phyloP scores from a whole-genome alignment of 176 grass and related monocot species.

The Zizania latifolia region DNA sequence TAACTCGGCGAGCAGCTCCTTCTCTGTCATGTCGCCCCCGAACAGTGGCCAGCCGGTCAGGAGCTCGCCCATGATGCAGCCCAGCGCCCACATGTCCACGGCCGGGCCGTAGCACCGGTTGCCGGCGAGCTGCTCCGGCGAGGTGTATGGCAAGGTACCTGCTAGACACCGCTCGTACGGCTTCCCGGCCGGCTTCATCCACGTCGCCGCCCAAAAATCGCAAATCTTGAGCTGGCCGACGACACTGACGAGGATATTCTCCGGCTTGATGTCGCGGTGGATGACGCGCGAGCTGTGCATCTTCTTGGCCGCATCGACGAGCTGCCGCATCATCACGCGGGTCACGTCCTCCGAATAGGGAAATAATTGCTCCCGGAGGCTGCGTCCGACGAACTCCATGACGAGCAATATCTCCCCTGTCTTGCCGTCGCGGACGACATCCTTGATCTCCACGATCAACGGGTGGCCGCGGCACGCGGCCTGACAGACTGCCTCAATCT shows the following conservation, averaged over 20 bases:
- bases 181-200: not conserved
- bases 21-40: too few relatives aligned
- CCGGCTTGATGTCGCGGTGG: constrained; percentile 32
- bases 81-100: too few relatives aligned
- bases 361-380: not conserved
- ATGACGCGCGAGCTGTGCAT: not conserved
- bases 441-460: not conserved
- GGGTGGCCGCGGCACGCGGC: not conserved
- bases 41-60: too few relatives aligned
- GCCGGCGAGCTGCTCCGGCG: not conserved
- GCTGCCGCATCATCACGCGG: not conserved
- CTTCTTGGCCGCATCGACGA: not conserved
- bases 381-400: not conserved
- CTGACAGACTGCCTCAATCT: not conserved
- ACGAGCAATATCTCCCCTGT: not conserved
- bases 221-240: not conserved
- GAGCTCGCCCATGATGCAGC: too few relatives aligned
- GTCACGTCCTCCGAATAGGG: not conserved
- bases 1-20: too few relatives aligned
- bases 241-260: constrained; percentile 12
- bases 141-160: not conserved
- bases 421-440: not conserved
- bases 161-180: not conserved
- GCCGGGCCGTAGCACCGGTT: not conserved
- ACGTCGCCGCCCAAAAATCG: not conserved